Evolutionary conservation across 768 basidiomycete genomes (phyloP), one percentile per base, ranked within the genome.

Genomic region (Termitomyces sp.): DNA sequence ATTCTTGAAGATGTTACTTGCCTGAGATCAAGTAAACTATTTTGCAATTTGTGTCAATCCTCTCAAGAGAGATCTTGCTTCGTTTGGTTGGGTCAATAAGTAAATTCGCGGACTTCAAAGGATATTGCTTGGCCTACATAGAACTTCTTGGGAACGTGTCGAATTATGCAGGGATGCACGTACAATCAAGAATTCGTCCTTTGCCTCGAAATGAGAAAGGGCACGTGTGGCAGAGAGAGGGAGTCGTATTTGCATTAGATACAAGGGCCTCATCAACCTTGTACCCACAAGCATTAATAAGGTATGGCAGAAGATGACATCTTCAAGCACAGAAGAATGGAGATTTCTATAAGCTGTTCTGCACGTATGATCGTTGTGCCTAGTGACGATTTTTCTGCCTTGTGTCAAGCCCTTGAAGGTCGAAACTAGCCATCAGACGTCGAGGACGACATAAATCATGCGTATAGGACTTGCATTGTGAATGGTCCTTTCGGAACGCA

Each of bases 401-500:
- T 57, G 57, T 11, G 59, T 55, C 36, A 55, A 50, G 39, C 58
- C 44, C 24, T 60, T 60, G 48, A n/a, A 68, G 52, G 54, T 63
- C 66, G 36, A n/a, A 18, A 2, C 30, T 50, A n/a, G 7, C 15
- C n/a, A 12, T 49, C 52, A 50, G 15, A 11, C 34, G 12, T 30
- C 6, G 24, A 3, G 2, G 16, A 41, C 9, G 11, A n/a, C 18
- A 54, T 34, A 1, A n/a, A 59, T 16, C 9, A 45, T 44, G 6
- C 15, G 30, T 34, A 4, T 8, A n/a, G 39, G 20, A 12, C 68
- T 4, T 42, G 75, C 75, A 68, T 60, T 16, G 37, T 24, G 68
- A 34, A 56, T 75, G 75, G 16, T 70, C 69, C 4, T 58, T 51
- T 54, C 75, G 69, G 7, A 76, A 57, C 3, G 72, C 69, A 52